phyloP scores from a whole-genome alignment of 257 asterid species.

The Pogostemon cablin region DNA sequence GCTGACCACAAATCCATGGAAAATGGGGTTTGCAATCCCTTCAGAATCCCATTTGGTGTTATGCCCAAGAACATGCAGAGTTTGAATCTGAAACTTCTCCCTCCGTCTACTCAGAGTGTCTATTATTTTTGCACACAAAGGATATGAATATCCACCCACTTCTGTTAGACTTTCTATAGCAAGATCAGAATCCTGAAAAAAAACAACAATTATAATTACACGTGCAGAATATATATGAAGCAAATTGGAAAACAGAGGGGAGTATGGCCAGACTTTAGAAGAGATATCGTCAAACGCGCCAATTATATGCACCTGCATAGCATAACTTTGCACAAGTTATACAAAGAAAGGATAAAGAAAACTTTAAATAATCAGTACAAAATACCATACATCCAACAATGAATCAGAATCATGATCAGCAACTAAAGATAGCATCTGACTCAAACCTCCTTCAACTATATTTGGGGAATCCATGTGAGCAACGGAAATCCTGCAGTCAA shows the following conservation, averaged over 20 bases:
- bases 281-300: constrained; percentile 83
- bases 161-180: constrained; percentile 29
- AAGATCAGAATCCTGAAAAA: constrained; percentile 54
- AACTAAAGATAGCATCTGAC: constrained; percentile 77
- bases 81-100: constrained; percentile 68
- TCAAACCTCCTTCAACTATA: constrained; percentile 70
- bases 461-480: constrained; percentile 88
- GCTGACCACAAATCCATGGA: constrained; percentile 84
- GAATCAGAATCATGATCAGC: constrained; percentile 54
- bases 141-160: constrained; percentile 66
- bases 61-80: constrained; percentile 78
- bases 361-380: constrained; percentile 32
- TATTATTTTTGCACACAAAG: constrained; percentile 78
- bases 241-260: constrained; percentile 35
- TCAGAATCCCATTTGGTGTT: constrained; percentile 76
- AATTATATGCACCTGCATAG: constrained; percentile 83
- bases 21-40: constrained; percentile 71
- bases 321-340: constrained; percentile 30
- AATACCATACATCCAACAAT: constrained; percentile 62
- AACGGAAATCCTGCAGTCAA: constrained; percentile 69
- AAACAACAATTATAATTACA: constrained; percentile 33
- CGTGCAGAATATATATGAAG: constrained; percentile 32
- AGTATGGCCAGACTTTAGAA: constrained; percentile 54
- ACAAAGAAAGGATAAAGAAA: constrained; percentile 25
- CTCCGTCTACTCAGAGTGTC: constrained; percentile 57